Evolutionary conservation across 805 yeast species (phyloP), one percentile per base, ranked within the genome.

Genomic region (Suhomyces tanzawaensis): DNA sequence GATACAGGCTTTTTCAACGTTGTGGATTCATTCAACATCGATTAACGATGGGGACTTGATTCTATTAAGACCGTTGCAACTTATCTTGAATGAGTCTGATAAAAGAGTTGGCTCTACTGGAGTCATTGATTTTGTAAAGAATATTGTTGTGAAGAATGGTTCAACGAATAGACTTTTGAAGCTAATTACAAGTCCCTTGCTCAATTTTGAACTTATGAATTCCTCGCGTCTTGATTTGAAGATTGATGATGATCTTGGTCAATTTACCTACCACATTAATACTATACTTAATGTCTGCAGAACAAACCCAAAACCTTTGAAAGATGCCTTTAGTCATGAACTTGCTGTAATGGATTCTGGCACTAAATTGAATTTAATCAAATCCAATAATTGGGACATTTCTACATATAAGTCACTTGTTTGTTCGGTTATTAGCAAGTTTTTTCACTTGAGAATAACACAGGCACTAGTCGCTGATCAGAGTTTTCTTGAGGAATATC

Each of bases 21-120:
- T 90, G 4, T 91, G 97, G 97, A 69, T 71, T 3, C 91, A 85
- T 49, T 73, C 91, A 0, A 43, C 60, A 7, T 58, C 69, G n/a
- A 53, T 61, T 26, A 74, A 71, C 30, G 86, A 79, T 25, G 54
- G 62, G 0, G 81, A 72, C 35, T 45, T 57, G 2, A 60, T 83
- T 6, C 58, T 88, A 9, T 62, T 72, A 5, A 69, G 82, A 45
- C 93, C 95, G 0, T 56, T 88, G 4, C 77, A 80, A 42, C 54
- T 86, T 1, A 62, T 86, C 13, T 57, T 90, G 23, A 96, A 89
- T 53, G 57, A 58, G 32, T 67, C 63, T 33, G 57, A 62, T 4
- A 72, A 69, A 29, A 67, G 65, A 8, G 71, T 76, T 6, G 60
- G 69, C 28, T 64, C 65, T 28, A 49, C 72, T 4, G 53, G 66